Evolutionary conservation across 2,329 filamentous ascomycete genomes (phyloP).

Genomic region (Penicillium glabrum): DNA sequence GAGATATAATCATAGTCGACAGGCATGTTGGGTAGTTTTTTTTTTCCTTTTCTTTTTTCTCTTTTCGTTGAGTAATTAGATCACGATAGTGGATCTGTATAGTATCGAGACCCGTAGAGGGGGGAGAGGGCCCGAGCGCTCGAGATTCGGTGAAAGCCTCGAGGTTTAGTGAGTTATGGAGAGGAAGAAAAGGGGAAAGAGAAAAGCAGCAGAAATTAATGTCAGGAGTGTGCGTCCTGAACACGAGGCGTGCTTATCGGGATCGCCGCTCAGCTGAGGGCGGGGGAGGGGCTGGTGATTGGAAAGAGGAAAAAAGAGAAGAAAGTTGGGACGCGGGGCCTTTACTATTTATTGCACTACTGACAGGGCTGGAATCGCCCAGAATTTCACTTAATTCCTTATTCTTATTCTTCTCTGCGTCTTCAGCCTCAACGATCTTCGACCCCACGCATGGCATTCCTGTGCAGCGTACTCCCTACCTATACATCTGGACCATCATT

Average conservation of each 20-base stretch:
- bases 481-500: neutral
- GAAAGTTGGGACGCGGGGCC: neutral
- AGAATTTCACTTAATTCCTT: neutral
- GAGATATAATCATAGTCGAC: slow-evolving; percentile 16
- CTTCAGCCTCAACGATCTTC: neutral
- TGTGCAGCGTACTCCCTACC: neutral
- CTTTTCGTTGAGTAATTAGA: neutral
- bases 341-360: neutral
- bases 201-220: neutral
- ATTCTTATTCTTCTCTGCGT: neutral
- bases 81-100: neutral
- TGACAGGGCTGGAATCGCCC: neutral
- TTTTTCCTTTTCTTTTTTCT: neutral
- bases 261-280: slow-evolving; percentile 3
- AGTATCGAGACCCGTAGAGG: neutral
- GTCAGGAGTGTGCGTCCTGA: slow-evolving; percentile 1
- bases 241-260: slow-evolving; percentile 2
- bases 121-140: neutral
- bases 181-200: neutral
- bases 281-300: slow-evolving; percentile 3
- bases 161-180: neutral
- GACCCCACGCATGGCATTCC: neutral
- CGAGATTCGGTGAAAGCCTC: neutral
- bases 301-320: neutral
- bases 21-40: slow-evolving; percentile 15